A percentile compares a stretch with the other conserved stretches of the same genome.
Evolutionary conservation across 2,329 filamentous ascomycete genomes (phyloP).

Genomic region (Paecilomyces niveus): DNA sequence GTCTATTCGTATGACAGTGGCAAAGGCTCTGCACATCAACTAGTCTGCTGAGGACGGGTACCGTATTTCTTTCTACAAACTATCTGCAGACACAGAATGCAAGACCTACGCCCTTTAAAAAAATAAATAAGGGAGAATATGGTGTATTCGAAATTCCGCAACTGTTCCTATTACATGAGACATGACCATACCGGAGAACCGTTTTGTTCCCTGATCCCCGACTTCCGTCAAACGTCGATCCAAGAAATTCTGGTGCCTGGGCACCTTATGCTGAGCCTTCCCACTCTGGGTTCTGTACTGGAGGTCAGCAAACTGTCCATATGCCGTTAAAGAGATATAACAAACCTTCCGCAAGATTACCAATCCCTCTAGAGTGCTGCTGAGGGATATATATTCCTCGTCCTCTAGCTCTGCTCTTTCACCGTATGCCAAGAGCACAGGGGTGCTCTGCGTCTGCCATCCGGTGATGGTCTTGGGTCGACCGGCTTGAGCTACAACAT

Average conservation of each 20-base stretch:
- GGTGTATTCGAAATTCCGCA: slow-evolving; percentile 24
- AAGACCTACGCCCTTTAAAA: slow-evolving; percentile 5
- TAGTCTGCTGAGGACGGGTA: neutral
- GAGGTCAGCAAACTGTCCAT: slow-evolving; percentile 15
- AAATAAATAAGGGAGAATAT: slow-evolving; percentile 9
- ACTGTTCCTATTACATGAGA: slow-evolving; percentile 30
- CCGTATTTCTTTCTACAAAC: neutral
- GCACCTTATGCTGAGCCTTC: slow-evolving; percentile 29
- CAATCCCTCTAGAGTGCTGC: slow-evolving; percentile 83
- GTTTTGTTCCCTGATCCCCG: slow-evolving; percentile 10
- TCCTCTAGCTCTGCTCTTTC: slow-evolving; percentile 96
- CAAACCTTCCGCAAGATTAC: slow-evolving; percentile 95
- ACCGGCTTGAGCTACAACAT: slow-evolving; percentile 94
- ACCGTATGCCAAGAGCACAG: slow-evolving; percentile 86
- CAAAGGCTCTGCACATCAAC: neutral
- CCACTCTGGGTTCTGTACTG: slow-evolving; percentile 40
- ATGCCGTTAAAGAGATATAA: slow-evolving; percentile 2
- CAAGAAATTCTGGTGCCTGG: slow-evolving; percentile 6
- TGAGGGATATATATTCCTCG: slow-evolving; percentile 91
- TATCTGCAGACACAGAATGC: slow-evolving; percentile 3
- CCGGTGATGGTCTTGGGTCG: slow-evolving; percentile 98
- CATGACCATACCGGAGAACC: slow-evolving; percentile 19
- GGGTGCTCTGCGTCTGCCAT: slow-evolving; percentile 99
- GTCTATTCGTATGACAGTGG: neutral
- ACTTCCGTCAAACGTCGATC: slow-evolving; percentile 10